These are phyloP conservation scores for Fusarium sp. DNA, from an alignment of 2,329 filamentous ascomycete genomes.

Conservation along the genomic window DNA sequence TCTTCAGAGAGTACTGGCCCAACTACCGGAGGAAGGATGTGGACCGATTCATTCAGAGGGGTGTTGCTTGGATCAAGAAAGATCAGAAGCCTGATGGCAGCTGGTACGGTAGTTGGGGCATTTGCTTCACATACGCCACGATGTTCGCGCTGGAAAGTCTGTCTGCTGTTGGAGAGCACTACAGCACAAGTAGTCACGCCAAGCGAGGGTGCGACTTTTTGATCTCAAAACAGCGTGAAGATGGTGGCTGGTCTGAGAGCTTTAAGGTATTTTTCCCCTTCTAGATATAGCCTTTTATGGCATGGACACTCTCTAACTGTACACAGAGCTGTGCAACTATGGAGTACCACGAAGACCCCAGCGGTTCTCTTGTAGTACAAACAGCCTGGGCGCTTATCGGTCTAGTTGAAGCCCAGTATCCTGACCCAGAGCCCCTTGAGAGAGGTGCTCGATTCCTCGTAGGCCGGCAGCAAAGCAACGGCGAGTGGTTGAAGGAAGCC, in stretches of 20 bases:
- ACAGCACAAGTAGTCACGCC: conserved; percentile 78
- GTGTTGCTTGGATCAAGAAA: conserved; percentile 84
- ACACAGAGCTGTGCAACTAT: conserved; percentile 79
- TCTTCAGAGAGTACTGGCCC: conserved; percentile 86
- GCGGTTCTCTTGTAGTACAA: conserved; percentile 89
- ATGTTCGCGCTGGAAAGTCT: conserved; percentile 96
- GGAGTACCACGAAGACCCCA: conserved; percentile 79
- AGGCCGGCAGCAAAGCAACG: conserved; percentile 84
- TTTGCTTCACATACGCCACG: conserved; percentile 96
- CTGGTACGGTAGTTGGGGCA: conserved; percentile 98
- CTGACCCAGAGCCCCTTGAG: conserved; percentile 78
- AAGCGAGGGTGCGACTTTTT: conserved; percentile 87
- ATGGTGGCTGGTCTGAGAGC: conserved; percentile 96
- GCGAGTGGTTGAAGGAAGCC: conserved; percentile 92
- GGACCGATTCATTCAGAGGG: conserved; percentile 76
- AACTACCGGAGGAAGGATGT: conserved; percentile 84
- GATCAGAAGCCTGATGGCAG: conserved; percentile 86
- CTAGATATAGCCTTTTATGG: neutral
- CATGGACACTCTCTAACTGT: conserved; percentile 12
- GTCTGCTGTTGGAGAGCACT: conserved; percentile 83
- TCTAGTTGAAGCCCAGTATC: conserved; percentile 84
- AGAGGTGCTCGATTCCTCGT: conserved; percentile 85
- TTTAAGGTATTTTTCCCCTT: conserved; percentile 71
- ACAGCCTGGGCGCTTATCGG: conserved; percentile 91
- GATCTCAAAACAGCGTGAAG: conserved; percentile 83